Conservation (phyloP, 305 asterid species). For the Ilex paraguariensis region DNA sequence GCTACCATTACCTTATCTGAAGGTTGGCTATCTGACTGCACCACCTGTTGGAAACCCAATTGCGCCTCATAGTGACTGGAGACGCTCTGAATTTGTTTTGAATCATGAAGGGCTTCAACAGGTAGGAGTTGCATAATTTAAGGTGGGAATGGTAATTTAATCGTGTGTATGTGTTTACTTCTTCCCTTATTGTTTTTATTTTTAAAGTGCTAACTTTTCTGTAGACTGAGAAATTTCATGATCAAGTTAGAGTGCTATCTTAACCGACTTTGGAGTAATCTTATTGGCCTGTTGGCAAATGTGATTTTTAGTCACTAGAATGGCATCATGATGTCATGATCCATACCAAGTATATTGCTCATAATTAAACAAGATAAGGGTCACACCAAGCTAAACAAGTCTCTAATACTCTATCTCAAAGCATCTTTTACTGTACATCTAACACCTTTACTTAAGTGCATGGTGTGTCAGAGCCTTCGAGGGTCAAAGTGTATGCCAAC, state of each 20-base stretch:
- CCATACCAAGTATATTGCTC: no score
- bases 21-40: slow-evolving; percentile 87
- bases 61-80: slow-evolving; percentile 97
- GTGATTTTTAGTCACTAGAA: background rate
- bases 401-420: no score
- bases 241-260: background rate
- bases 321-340: no score
- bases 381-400: no score
- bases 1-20: slow-evolving; percentile 93
- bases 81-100: slow-evolving; percentile 69
- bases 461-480: no score
- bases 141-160: background rate
- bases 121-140: slow-evolving; percentile 33
- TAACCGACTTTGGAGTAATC: background rate
- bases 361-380: no score
- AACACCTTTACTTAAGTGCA: no score
- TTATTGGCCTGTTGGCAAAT: background rate
- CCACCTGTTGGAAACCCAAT: slow-evolving; percentile 86
- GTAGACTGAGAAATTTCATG: background rate
- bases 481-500: no score
- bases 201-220: background rate
- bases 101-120: slow-evolving; percentile 91
- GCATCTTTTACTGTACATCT: no score
- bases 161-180: background rate
- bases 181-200: background rate